Evolutionary conservation across 2,329 filamentous ascomycete genomes (phyloP).

Genomic region (Pseudopyricularia cyperi): DNA sequence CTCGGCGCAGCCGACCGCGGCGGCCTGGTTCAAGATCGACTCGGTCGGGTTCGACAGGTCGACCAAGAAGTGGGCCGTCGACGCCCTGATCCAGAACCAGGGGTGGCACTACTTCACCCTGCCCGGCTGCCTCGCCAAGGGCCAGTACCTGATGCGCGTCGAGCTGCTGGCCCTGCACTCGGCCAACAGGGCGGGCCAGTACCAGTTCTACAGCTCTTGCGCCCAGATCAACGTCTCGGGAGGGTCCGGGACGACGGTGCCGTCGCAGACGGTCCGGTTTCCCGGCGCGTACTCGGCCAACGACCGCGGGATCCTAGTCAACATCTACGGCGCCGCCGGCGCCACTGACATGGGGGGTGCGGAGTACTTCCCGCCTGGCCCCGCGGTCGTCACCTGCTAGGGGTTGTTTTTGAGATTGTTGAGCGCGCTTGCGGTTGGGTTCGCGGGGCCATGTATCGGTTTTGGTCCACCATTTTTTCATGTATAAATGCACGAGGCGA

Average conservation of each 20-base stretch:
- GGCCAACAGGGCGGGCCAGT: constrained; percentile 4
- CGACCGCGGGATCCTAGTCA: constrained; percentile 31
- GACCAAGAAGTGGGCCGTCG: constrained; percentile 32
- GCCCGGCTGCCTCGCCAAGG: constrained; percentile 21
- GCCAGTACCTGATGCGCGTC: constrained; percentile 7
- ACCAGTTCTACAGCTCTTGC: constrained; percentile 7
- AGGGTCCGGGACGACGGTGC: constrained; percentile 22
- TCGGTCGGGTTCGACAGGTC: constrained; percentile 31
- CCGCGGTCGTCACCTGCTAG: constrained; percentile 18
- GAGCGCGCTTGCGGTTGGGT: neutral
- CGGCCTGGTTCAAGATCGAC: constrained; percentile 37
- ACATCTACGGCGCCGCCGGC: constrained; percentile 29
- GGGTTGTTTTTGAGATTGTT: neutral
- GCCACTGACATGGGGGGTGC: constrained; percentile 24
- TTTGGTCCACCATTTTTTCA: neutral
- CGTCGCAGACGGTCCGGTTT: constrained; percentile 25
- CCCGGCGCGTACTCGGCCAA: constrained; percentile 28
- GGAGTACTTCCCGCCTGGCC: constrained; percentile 25
- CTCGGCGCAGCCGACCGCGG: constrained; percentile 18
- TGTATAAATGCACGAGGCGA: neutral
- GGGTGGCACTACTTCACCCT: constrained; percentile 29
- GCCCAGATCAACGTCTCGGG: constrained; percentile 21
- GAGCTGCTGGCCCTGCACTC: constrained; percentile 8
- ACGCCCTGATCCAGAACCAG: constrained; percentile 30
- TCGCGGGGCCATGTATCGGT: neutral